Percentiles rank a stretch among this genome's conserved stretches.
phyloP scores from a whole-genome alignment of 2,329 filamentous ascomycete genomes.

The Balansia obtecta region DNA sequence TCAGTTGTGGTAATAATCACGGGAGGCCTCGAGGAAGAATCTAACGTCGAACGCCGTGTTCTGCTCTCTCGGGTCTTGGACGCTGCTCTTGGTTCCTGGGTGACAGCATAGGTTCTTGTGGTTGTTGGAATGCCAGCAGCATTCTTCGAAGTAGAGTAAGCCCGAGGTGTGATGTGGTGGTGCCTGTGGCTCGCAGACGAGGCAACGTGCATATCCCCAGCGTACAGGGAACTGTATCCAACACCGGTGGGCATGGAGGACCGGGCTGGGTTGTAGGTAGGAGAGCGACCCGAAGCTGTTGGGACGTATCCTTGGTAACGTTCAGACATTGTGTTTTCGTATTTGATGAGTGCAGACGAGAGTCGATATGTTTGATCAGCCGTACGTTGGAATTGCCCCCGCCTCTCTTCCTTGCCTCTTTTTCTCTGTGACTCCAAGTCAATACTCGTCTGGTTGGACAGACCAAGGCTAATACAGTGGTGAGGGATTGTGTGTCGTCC shows the following conservation, averaged over 20 bases:
- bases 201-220: constrained; percentile 41
- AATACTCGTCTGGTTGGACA: too few relatives aligned
- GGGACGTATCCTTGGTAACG: constrained; percentile 28
- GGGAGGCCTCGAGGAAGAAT: constrained; percentile 36
- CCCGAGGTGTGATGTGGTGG: constrained; percentile 22
- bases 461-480: background rate
- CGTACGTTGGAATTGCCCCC: background rate
- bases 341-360: background rate
- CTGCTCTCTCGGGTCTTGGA: constrained; percentile 37
- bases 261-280: constrained; percentile 35
- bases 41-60: constrained; percentile 38
- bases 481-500: background rate
- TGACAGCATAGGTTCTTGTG: constrained; percentile 44
- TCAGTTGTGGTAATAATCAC: constrained; percentile 46
- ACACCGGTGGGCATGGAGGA: constrained; percentile 40
- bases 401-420: background rate
- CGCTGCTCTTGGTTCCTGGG: constrained; percentile 37
- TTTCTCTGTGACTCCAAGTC: background rate
- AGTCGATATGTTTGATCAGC: background rate
- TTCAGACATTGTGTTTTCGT: constrained; percentile 30
- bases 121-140: constrained; percentile 27
- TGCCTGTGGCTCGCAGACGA: constrained; percentile 27
- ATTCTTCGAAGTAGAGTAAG: constrained; percentile 21
- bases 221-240: constrained; percentile 37
- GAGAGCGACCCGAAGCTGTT: constrained; percentile 29